Conservation (phyloP, 129 eudicot species). For the Centella asiatica region DNA sequence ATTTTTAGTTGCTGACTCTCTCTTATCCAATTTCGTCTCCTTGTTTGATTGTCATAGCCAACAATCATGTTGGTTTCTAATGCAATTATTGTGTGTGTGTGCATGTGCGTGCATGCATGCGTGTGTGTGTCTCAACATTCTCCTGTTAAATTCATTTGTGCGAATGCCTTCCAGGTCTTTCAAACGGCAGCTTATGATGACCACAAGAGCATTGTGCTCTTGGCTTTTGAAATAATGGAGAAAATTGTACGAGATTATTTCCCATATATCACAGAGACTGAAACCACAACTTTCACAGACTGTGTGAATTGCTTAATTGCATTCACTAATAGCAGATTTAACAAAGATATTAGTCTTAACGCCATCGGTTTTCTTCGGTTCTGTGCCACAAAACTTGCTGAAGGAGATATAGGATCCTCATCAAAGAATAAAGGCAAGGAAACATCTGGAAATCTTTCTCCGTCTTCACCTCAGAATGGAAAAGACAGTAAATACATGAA, state of each 20-base stretch:
- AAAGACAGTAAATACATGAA: constrained; percentile 47
- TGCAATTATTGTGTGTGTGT: background rate
- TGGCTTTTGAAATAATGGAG: constrained; percentile 91
- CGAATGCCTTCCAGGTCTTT: constrained; percentile 84
- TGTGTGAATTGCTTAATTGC: constrained; percentile 94
- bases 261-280: constrained; percentile 95
- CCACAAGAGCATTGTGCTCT: constrained; percentile 88
- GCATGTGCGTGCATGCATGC: too few relatives aligned
- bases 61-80: background rate
- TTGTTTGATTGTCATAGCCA: background rate
- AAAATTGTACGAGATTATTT: constrained; percentile 93
- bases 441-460: constrained; percentile 37
- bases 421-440: constrained; percentile 41
- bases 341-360: constrained; percentile 88
- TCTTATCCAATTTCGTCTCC: background rate
- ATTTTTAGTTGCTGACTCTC: constrained; percentile 15
- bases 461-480: constrained; percentile 50
- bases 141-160: too few relatives aligned
- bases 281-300: constrained; percentile 93
- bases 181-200: constrained; percentile 98
- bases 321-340: constrained; percentile 77
- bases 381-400: constrained; percentile 97
- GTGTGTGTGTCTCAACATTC: constrained; percentile 5
- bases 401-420: constrained; percentile 77
- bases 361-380: constrained; percentile 84